Conservation (phyloP, 768 basidiomycete genomes). For the Boletus subparvulus region DNA sequence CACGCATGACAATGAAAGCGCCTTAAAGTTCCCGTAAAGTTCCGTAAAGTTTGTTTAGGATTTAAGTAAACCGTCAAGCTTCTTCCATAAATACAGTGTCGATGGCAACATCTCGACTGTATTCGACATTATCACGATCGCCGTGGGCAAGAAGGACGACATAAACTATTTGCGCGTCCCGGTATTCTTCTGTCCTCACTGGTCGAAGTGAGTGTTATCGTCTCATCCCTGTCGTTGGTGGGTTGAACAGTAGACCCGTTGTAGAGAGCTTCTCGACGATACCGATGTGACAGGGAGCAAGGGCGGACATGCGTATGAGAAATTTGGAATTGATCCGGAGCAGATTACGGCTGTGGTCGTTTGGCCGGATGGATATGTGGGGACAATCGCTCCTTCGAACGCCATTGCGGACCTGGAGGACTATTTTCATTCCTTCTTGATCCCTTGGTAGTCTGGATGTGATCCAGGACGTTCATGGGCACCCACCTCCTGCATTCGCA, state of each 20-base stretch:
- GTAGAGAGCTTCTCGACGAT: constrained; percentile 38
- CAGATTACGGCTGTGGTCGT: constrained; percentile 35
- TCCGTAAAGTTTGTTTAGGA: no score
- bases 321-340: constrained; percentile 32
- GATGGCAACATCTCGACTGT: constrained; percentile 24
- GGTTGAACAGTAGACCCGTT: background rate
- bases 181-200: constrained; percentile 36
- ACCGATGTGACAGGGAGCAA: constrained; percentile 25
- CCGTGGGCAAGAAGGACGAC: constrained; percentile 31
- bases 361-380: constrained; percentile 42
- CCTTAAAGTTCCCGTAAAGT: no score
- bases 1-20: no score
- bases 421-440: constrained; percentile 52
- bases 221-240: background rate
- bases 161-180: constrained; percentile 39
- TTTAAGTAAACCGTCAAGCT: constrained; percentile 23
- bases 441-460: no score
- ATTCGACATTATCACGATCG: constrained; percentile 33
- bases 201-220: constrained; percentile 38
- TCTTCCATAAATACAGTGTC: constrained; percentile 30
- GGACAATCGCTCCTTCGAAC: constrained; percentile 29
- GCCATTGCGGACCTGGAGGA: constrained; percentile 35
- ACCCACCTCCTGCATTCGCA: no score
- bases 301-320: constrained; percentile 36
- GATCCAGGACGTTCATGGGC: no score